Percentiles rank a stretch among this genome's conserved stretches.
phyloP scores from a whole-genome alignment of 2,329 filamentous ascomycete species.

The Bertia moriformis region DNA sequence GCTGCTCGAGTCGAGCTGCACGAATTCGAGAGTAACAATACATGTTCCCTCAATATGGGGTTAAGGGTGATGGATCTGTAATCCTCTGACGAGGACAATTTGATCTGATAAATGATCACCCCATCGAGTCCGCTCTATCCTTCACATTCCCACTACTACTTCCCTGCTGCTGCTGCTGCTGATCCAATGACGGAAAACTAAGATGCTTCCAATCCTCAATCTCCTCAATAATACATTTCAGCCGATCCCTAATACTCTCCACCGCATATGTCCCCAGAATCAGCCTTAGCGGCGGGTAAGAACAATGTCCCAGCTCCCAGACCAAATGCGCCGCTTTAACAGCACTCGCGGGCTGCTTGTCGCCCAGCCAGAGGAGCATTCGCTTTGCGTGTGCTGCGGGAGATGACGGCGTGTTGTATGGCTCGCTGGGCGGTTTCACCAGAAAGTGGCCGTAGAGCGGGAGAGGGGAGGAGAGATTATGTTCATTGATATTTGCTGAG shows the following conservation, averaged over 20 bases:
- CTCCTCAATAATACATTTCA: conserved; percentile 87
- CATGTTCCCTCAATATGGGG: too few relatives aligned
- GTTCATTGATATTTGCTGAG: conserved; percentile 8
- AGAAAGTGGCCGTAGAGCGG: conserved; percentile 85
- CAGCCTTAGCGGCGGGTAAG: conserved; percentile 75
- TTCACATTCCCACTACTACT: too few relatives aligned
- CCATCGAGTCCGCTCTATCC: too few relatives aligned
- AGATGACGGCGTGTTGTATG: conserved; percentile 63
- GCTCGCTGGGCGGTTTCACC: conserved; percentile 66
- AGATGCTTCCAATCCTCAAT: conserved; percentile 85
- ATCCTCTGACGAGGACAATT: too few relatives aligned
- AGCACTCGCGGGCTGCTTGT: conserved; percentile 81
- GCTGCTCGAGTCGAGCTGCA: too few relatives aligned
- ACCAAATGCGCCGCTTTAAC: conserved; percentile 86
- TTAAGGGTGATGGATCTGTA: too few relatives aligned
- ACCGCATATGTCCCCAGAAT: conserved; percentile 89
- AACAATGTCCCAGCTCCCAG: conserved; percentile 89
- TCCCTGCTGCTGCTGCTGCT: too few relatives aligned
- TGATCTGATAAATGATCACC: too few relatives aligned
- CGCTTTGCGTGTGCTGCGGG: conserved; percentile 79
- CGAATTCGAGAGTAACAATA: too few relatives aligned
- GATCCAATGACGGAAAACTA: conserved; percentile 38
- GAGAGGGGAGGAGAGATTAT: conserved; percentile 27
- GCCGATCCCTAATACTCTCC: conserved; percentile 80
- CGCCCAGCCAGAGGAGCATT: conserved; percentile 88